phyloP scores from a whole-genome alignment of 768 basidiomycete genomes.

The Daedaleopsis nitida region DNA sequence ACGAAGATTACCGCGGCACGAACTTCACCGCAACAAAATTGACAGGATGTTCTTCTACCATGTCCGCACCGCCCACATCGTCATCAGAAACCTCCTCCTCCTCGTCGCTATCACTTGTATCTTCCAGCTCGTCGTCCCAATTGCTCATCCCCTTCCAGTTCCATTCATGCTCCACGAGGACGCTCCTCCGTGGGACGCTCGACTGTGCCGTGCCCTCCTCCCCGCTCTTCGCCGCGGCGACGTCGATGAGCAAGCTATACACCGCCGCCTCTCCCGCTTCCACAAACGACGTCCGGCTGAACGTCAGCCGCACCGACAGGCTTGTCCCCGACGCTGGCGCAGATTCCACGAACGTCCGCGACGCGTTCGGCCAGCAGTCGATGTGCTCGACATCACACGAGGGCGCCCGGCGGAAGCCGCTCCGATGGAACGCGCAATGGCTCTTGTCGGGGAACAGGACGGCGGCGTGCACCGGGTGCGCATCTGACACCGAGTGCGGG shows the following conservation, averaged over 20 bases:
- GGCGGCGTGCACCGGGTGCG: background rate
- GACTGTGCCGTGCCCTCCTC: background rate
- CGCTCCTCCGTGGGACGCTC: background rate
- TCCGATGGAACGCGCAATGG: background rate
- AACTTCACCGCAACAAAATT: constrained; percentile 1
- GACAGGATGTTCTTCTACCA: background rate
- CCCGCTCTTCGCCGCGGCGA: background rate
- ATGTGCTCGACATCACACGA: background rate
- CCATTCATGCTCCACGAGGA: background rate
- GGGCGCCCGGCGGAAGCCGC: background rate
- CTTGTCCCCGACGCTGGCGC: background rate
- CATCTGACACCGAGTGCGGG: background rate
- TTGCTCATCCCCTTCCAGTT: background rate
- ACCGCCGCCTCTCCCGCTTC: background rate
- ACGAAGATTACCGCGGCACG: background rate
- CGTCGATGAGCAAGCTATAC: background rate
- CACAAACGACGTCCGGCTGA: background rate
- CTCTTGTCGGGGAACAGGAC: background rate
- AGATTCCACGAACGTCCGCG: background rate
- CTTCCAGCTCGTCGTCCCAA: background rate
- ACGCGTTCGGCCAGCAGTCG: background rate
- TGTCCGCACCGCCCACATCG: background rate
- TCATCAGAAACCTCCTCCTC: background rate
- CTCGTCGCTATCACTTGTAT: no score
- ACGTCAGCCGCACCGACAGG: background rate